Evolutionary conservation across 352 stramenopile species (phyloP).

Genomic region (Phytophthora megakarya): DNA sequence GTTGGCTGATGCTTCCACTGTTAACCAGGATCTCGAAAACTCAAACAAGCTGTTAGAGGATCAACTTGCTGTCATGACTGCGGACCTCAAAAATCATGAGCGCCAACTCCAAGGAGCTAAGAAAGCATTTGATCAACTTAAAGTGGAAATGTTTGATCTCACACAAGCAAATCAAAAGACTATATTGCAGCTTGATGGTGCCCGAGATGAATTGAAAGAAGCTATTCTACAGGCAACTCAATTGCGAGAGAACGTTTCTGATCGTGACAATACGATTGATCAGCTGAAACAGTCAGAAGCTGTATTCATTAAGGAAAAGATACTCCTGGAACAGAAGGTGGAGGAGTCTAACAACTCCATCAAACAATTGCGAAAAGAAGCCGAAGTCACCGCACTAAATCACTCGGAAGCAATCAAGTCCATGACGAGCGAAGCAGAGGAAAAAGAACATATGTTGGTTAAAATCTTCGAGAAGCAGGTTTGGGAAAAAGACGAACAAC

Average conservation of each 20-base stretch:
- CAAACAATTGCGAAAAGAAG: conserved; percentile 24
- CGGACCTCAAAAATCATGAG: conserved; percentile 29
- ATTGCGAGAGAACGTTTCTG: conserved; percentile 22
- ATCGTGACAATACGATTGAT: conserved; percentile 25
- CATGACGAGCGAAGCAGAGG: conserved; percentile 21
- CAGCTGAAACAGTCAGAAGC: conserved; percentile 17
- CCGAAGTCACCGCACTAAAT: conserved; percentile 10
- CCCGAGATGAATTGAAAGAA: conserved; percentile 30
- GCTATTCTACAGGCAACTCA: conserved; percentile 3
- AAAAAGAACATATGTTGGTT: conserved; percentile 20
- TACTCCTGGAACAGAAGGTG: conserved; percentile 29
- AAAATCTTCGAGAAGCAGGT: conserved; percentile 31
- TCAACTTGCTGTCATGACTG: conserved; percentile 17
- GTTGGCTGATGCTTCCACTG: conserved; percentile 39
- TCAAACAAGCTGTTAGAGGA: conserved; percentile 25
- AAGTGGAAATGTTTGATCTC: conserved; percentile 23
- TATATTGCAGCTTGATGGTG: conserved; percentile 8
- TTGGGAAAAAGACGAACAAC: conserved; percentile 23
- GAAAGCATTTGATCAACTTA: conserved; percentile 23
- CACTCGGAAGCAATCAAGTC: conserved; percentile 28
- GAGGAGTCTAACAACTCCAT: conserved; percentile 20
- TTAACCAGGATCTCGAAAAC: conserved; percentile 32
- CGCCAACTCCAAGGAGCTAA: conserved; percentile 24
- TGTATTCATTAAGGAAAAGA: conserved; percentile 19
- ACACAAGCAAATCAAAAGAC: conserved; percentile 26